Conservation (phyloP, 106 monocot genomes). For the Phalaenopsis equestris region DNA sequence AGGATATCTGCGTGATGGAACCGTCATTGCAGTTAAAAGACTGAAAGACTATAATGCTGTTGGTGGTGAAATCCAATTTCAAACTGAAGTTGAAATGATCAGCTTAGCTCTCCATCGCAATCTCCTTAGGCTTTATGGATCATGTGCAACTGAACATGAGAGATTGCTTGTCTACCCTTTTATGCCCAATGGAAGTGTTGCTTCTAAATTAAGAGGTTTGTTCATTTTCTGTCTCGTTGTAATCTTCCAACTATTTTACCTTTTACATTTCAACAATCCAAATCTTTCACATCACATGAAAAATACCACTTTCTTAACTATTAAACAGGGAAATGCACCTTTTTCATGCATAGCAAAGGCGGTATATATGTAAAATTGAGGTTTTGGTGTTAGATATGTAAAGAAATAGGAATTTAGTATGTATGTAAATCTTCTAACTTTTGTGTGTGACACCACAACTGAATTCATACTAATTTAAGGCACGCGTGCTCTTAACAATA, state of each 20-base stretch:
- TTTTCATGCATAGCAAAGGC: no score
- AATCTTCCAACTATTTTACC: no score
- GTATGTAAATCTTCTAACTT: no score
- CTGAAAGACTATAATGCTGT: constrained; percentile 71
- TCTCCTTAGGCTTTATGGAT: constrained; percentile 73
- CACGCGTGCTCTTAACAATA: not conserved
- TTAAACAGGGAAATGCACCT: no score
- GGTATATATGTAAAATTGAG: no score
- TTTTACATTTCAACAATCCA: no score
- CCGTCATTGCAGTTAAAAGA: constrained; percentile 82
- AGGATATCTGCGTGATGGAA: constrained; percentile 72
- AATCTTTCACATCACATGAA: no score
- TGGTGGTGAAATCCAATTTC: constrained; percentile 84
- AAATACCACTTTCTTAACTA: no score
- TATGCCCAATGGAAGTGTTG: constrained; percentile 97
- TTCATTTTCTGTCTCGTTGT: not conserved
- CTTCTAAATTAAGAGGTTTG: constrained; percentile 79
- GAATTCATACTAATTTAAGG: no score
- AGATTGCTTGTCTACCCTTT: constrained; percentile 88
- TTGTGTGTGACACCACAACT: no score
- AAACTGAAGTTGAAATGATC: constrained; percentile 92
- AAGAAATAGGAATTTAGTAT: no score
- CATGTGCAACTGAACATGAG: constrained; percentile 76
- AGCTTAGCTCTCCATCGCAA: constrained; percentile 89
- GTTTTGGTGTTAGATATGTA: no score